Evolutionary conservation across 129 eudicot genomes (phyloP).

Genomic region (Flaveria robusta): DNA sequence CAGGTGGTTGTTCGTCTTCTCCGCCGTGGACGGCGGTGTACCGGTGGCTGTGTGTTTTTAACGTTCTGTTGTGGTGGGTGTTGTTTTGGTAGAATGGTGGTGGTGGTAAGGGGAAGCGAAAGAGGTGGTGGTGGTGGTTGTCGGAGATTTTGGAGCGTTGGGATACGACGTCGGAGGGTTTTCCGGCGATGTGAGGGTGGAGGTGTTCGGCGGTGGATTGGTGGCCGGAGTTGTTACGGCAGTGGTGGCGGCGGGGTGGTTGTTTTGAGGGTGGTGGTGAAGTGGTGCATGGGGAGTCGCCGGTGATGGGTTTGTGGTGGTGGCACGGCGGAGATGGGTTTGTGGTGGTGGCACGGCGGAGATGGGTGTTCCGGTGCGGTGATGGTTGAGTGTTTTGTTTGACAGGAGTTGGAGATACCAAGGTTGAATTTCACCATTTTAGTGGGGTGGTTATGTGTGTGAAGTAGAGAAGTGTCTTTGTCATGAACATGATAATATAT

Average conservation of each 20-base stretch:
- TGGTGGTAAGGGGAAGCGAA: too few relatives aligned
- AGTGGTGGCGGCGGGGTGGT: slow-evolving; percentile 37
- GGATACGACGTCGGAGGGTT: too few relatives aligned
- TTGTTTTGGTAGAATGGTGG: too few relatives aligned
- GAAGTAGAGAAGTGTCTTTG: neutral
- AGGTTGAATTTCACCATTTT: slow-evolving; percentile 65
- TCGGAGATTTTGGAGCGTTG: too few relatives aligned
- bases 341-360: slow-evolving; percentile 7
- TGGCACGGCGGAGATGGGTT: slow-evolving; percentile 34
- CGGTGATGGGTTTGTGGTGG: slow-evolving; percentile 17
- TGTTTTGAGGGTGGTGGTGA: slow-evolving; percentile 20
- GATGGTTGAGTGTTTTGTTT: slow-evolving; percentile 52
- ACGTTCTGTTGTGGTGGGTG: too few relatives aligned
- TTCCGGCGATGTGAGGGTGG: slow-evolving; percentile 55
- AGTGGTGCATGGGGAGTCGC: slow-evolving; percentile 10
- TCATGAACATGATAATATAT: neutral
- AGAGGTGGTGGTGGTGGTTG: too few relatives aligned
- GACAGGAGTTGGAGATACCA: slow-evolving; percentile 53
- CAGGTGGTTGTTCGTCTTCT: slow-evolving; percentile 10
- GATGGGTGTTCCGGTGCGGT: slow-evolving; percentile 46
- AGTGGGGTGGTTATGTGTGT: slow-evolving; percentile 9
- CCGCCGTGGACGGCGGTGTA: too few relatives aligned
- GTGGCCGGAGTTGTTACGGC: slow-evolving; percentile 26
- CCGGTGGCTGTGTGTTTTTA: too few relatives aligned
- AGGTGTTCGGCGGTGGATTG: slow-evolving; percentile 6